phyloP scores from a whole-genome alignment of 2,329 filamentous ascomycete genomes.

The Beauveria asiatica region DNA sequence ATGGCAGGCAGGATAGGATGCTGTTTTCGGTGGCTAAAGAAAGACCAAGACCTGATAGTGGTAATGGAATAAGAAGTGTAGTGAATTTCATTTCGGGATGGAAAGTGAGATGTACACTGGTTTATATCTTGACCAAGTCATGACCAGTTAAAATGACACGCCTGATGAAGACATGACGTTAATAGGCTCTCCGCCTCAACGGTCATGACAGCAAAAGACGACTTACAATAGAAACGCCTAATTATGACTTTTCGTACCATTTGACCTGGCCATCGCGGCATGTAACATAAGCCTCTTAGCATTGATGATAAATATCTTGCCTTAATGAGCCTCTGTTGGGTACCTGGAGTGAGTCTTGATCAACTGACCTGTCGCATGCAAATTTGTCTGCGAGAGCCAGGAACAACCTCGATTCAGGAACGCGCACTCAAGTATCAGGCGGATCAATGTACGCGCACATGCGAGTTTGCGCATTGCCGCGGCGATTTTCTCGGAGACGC shows the following conservation, averaged over 20 bases:
- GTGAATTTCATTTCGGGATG: not conserved
- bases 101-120: not conserved
- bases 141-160: not conserved
- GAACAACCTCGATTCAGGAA: not conserved
- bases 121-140: not conserved
- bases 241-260: not conserved
- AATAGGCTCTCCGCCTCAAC: not conserved
- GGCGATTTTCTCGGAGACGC: not conserved
- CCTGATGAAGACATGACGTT: not conserved
- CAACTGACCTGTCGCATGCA: no score
- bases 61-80: not conserved
- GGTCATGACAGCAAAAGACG: not conserved
- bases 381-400: no score
- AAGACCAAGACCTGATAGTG: not conserved
- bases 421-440: not conserved
- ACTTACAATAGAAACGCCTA: not conserved
- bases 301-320: no score
- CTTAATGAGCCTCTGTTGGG: no score
- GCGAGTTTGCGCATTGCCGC: not conserved
- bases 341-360: no score
- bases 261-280: no score
- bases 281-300: no score
- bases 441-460: not conserved
- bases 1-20: not conserved
- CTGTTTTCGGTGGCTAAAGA: not conserved